phyloP scores from a whole-genome alignment of 2,329 filamentous ascomycete species.

The Sclerotiophoma versabilis region DNA sequence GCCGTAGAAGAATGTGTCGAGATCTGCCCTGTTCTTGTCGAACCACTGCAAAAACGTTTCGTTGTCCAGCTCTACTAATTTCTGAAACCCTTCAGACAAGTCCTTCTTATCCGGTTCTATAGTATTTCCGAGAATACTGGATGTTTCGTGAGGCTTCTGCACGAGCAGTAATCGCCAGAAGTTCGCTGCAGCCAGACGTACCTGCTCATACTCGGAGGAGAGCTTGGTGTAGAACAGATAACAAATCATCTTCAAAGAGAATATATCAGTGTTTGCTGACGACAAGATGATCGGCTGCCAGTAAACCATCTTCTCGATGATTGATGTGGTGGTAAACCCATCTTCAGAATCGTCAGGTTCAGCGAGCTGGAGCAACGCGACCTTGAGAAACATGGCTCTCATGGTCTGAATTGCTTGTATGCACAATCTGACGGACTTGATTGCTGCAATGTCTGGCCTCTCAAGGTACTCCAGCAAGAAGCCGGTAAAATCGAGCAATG shows the following conservation, averaged over 20 bases:
- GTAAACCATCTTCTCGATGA: slow-evolving; percentile 87
- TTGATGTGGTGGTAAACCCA: slow-evolving; percentile 69
- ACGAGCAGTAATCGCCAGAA: slow-evolving; percentile 92
- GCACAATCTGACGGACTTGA: slow-evolving; percentile 92
- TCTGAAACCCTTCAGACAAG: slow-evolving; percentile 78
- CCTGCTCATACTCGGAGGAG: slow-evolving; percentile 70
- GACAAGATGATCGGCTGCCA: slow-evolving; percentile 93
- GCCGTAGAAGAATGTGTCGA: slow-evolving; percentile 84
- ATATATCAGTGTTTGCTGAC: slow-evolving; percentile 77
- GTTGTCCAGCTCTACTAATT: slow-evolving; percentile 86
- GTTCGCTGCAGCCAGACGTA: slow-evolving; percentile 79
- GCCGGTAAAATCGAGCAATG: slow-evolving; percentile 84
- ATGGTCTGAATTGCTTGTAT: slow-evolving; percentile 81
- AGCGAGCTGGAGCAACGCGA: slow-evolving; percentile 81
- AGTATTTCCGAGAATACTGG: slow-evolving; percentile 74
- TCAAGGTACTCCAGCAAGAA: slow-evolving; percentile 88
- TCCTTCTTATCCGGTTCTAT: slow-evolving; percentile 74
- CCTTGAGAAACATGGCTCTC: slow-evolving; percentile 76
- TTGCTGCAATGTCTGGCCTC: slow-evolving; percentile 76
- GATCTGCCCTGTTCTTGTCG: slow-evolving; percentile 76
- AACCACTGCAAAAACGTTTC: slow-evolving; percentile 89
- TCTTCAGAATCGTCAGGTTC: slow-evolving; percentile 75
- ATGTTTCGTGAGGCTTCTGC: slow-evolving; percentile 86
- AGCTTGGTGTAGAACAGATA: slow-evolving; percentile 93
- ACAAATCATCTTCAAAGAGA: slow-evolving; percentile 84